Conservation (phyloP, 352 stramenopile species). For the Globisporangium takayamanum region DNA sequence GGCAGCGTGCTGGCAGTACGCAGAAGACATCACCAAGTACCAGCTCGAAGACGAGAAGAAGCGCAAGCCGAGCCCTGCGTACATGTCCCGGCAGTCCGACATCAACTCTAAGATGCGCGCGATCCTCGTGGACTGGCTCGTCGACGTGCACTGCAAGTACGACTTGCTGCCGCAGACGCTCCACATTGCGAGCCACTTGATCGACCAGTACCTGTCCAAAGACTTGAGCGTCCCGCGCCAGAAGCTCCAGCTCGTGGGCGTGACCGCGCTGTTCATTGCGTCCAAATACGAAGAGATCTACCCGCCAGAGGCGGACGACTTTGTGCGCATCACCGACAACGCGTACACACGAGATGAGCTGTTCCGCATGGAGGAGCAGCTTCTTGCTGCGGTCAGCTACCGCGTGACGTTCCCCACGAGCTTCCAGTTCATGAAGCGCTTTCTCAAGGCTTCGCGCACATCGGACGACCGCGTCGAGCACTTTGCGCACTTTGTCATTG, state of each 20-base stretch:
- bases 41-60: slow-evolving; percentile 66
- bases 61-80: slow-evolving; percentile 52
- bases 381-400: slow-evolving; percentile 66
- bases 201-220: slow-evolving; percentile 79
- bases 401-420: slow-evolving; percentile 80
- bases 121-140: slow-evolving; percentile 99
- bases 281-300: slow-evolving; percentile 99
- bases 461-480: slow-evolving; percentile 68
- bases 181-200: slow-evolving; percentile 78
- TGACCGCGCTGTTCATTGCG: slow-evolving; percentile 95
- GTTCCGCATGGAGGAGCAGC: slow-evolving; percentile 77
- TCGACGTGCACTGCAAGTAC: slow-evolving; percentile 89
- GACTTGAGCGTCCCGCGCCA: slow-evolving; percentile 62
- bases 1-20: slow-evolving; percentile 69
- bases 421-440: slow-evolving; percentile 85
- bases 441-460: slow-evolving; percentile 74
- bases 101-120: slow-evolving; percentile 99
- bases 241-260: slow-evolving; percentile 93
- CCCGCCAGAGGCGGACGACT: slow-evolving; percentile 89
- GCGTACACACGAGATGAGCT: slow-evolving; percentile 87
- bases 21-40: slow-evolving; percentile 78
- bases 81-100: slow-evolving; percentile 90
- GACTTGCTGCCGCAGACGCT: slow-evolving; percentile 69
- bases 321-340: slow-evolving; percentile 96
- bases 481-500: slow-evolving; percentile 97